phyloP scores from a whole-genome alignment of 2,329 filamentous ascomycete species.

The Teratosphaeria pseudoeucalypti region DNA sequence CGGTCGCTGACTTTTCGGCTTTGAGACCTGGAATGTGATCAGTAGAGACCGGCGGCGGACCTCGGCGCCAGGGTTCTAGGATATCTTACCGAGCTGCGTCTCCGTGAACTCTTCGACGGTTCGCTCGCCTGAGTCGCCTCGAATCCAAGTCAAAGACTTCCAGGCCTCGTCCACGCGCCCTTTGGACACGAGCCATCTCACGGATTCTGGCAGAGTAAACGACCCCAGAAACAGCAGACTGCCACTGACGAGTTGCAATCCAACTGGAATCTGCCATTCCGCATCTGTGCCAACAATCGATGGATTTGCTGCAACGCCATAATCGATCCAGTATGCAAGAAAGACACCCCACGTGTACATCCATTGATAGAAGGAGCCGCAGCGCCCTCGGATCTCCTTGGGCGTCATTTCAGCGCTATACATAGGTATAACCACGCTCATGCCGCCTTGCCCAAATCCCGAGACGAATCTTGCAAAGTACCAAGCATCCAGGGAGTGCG shows the following conservation, averaged over 20 bases:
- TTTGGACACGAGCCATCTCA: slow-evolving; percentile 41
- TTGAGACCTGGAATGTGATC: slow-evolving; percentile 29
- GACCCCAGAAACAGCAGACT: slow-evolving; percentile 40
- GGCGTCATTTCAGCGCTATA: slow-evolving; percentile 35
- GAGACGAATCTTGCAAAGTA: slow-evolving; percentile 39
- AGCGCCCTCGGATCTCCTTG: slow-evolving; percentile 37
- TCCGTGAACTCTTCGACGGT: background rate
- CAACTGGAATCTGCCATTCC: slow-evolving; percentile 51
- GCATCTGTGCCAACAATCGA: slow-evolving; percentile 16
- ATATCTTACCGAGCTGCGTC: background rate
- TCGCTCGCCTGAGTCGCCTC: slow-evolving; percentile 31
- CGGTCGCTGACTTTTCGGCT: slow-evolving; percentile 34
- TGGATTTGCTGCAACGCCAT: slow-evolving; percentile 32
- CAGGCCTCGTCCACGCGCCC: slow-evolving; percentile 38
- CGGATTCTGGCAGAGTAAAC: slow-evolving; percentile 40
- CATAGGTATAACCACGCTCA: slow-evolving; percentile 33
- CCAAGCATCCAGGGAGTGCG: slow-evolving; percentile 32
- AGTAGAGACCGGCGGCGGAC: too few species aligned
- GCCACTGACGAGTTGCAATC: slow-evolving; percentile 41
- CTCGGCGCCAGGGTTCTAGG: background rate
- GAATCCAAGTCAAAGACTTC: slow-evolving; percentile 42
- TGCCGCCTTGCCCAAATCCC: slow-evolving; percentile 40
- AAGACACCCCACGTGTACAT: slow-evolving; percentile 42
- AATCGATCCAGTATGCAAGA: slow-evolving; percentile 35
- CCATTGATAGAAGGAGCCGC: slow-evolving; percentile 43